Percentiles rank a stretch among this genome's conserved stretches.
Conservation (phyloP, 306 rosid genomes). For the Psophocarpus tetragonolobus region DNA sequence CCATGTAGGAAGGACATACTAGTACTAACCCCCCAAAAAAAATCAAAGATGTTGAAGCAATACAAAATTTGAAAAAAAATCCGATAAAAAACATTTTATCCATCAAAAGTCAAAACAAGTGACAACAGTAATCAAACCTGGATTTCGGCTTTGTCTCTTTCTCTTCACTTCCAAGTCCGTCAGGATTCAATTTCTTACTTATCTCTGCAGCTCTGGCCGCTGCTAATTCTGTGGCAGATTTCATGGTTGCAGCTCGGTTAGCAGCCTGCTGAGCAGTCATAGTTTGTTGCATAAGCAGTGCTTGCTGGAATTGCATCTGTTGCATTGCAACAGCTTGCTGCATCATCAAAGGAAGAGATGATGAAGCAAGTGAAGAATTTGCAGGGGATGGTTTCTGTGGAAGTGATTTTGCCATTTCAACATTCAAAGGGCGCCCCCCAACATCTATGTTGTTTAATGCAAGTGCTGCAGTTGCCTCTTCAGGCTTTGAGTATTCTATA, state of each 20-base stretch:
- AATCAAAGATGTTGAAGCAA: background rate
- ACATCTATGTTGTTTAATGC: slow-evolving; percentile 94
- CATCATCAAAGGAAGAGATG: slow-evolving; percentile 96
- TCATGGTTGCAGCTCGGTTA: slow-evolving; percentile 92
- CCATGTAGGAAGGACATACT: background rate
- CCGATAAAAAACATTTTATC: background rate
- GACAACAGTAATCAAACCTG: slow-evolving; percentile 54
- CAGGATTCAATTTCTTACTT: slow-evolving; percentile 83
- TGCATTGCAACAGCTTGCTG: slow-evolving; percentile 99
- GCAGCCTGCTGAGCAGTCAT: slow-evolving; percentile 97
- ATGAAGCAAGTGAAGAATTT: slow-evolving; percentile 70
- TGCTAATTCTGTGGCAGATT: slow-evolving; percentile 94
- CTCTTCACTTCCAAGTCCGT: slow-evolving; percentile 65
- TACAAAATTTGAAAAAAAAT: background rate
- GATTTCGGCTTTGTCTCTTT: slow-evolving; percentile 65
- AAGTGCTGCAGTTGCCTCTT: slow-evolving; percentile 90
- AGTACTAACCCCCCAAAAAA: background rate
- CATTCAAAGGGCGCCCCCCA: slow-evolving; percentile 98
- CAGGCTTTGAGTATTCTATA: slow-evolving; percentile 94
- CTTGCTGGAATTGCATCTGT: slow-evolving; percentile 99
- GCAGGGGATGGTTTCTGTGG: slow-evolving; percentile 61
- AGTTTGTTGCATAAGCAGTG: slow-evolving; percentile 91
- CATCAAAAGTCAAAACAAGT: background rate
- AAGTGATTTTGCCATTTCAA: slow-evolving; percentile 98
- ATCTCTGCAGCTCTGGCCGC: slow-evolving; percentile 99